phyloP scores from a whole-genome alignment of 768 basidiomycete species.

The Tephrocybe sp. region DNA sequence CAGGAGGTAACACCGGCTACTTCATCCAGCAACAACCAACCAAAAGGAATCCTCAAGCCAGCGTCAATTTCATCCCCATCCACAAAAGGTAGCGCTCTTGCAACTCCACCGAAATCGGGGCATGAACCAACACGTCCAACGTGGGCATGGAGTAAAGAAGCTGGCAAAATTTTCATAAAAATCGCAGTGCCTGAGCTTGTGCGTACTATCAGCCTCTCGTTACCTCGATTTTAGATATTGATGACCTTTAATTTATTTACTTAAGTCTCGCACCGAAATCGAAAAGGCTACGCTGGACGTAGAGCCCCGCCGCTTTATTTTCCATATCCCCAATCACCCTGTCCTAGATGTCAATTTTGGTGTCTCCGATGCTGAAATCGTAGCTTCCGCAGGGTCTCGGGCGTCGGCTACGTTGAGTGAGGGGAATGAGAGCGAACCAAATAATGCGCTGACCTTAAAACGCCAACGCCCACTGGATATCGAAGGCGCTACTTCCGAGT shows the following conservation, averaged over 20 bases:
- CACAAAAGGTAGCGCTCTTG: neutral
- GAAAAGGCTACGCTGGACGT: slow-evolving; percentile 55
- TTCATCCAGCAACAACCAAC: slow-evolving; percentile 14
- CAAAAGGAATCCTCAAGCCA: slow-evolving; percentile 45
- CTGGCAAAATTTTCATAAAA: slow-evolving; percentile 41
- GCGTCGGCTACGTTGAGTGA: slow-evolving; percentile 15
- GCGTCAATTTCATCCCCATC: slow-evolving; percentile 1
- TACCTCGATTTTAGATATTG: neutral
- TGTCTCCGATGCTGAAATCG: slow-evolving; percentile 54
- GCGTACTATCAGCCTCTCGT: slow-evolving; percentile 22
- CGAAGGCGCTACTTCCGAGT: slow-evolving; percentile 62
- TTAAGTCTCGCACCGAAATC: slow-evolving; percentile 46
- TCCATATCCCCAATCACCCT: slow-evolving; percentile 46
- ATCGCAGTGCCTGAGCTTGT: slow-evolving; percentile 59
- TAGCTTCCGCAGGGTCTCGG: slow-evolving; percentile 17
- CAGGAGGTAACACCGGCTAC: slow-evolving; percentile 32
- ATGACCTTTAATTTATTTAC: neutral
- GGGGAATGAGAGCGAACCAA: slow-evolving; percentile 25
- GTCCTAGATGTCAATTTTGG: slow-evolving; percentile 56
- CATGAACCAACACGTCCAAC: slow-evolving; percentile 26
- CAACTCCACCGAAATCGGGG: neutral
- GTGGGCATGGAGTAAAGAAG: slow-evolving; percentile 55
- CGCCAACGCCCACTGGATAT: slow-evolving; percentile 58
- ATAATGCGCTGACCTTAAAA: slow-evolving; percentile 46
- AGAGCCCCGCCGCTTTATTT: slow-evolving; percentile 56